These are phyloP conservation scores for Neurospora sp. DNA, from an alignment of 495 filamentous ascomycete genomes.

Conservation along the genomic window DNA sequence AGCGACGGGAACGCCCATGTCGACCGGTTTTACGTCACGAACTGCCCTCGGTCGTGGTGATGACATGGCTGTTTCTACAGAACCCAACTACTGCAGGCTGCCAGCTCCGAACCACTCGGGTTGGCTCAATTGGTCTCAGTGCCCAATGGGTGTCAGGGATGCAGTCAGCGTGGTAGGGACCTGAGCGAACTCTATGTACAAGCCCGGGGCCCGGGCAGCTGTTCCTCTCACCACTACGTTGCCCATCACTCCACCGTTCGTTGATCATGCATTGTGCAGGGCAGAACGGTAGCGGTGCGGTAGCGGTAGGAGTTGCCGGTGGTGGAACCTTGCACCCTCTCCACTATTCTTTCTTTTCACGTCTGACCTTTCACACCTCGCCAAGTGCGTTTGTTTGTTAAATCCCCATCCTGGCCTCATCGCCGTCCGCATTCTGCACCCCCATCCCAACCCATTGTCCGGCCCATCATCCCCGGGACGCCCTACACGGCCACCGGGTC, in stretches of 20 bases:
- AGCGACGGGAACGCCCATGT: not conserved
- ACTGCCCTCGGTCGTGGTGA: not conserved
- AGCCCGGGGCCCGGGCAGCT: not conserved
- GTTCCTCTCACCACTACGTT: not conserved
- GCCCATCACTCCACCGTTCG: not conserved
- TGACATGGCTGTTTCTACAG: not conserved
- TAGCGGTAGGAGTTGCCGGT: not conserved
- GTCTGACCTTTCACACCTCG: not conserved
- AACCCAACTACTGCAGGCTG: not conserved
- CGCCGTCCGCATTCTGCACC: not conserved
- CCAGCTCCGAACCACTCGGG: not conserved
- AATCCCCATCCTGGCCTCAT: not conserved
- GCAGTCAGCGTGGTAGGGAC: not conserved
- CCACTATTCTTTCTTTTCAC: not conserved
- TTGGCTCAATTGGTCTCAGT: not conserved
- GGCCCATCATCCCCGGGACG: not conserved
- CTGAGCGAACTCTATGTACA: not conserved
- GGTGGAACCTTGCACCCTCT: not conserved
- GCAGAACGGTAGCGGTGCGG: not conserved
- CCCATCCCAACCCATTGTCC: not conserved
- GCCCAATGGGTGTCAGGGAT: not conserved
- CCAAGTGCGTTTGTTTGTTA: not conserved
- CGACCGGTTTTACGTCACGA: not conserved
- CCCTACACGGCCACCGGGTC: not conserved
- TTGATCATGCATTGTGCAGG: not conserved